phyloP scores from a whole-genome alignment of 192 early-diverging fungal species.

The Radiomyces spectabilis region DNA sequence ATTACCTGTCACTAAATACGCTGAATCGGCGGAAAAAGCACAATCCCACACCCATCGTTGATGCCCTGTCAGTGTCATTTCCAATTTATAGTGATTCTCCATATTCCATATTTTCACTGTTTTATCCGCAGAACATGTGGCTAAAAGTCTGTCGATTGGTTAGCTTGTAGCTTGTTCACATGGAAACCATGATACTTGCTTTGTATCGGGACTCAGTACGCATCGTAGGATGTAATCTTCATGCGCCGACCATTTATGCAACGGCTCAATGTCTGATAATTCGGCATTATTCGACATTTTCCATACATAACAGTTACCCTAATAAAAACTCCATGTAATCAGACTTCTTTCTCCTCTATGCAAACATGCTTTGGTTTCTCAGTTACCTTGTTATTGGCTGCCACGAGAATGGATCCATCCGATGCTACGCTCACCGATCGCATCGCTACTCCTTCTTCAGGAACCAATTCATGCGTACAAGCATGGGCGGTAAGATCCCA shows the following conservation, averaged over 20 bases:
- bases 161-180: background rate
- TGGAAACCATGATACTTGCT: slow-evolving; percentile 40
- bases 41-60: slow-evolving; percentile 92
- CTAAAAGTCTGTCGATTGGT: slow-evolving; percentile 43
- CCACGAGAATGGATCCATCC: slow-evolving; percentile 74
- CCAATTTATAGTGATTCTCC: slow-evolving; percentile 55
- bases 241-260: slow-evolving; percentile 69
- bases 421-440: slow-evolving; percentile 76
- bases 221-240: slow-evolving; percentile 79
- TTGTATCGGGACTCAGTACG: slow-evolving; percentile 75
- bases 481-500: slow-evolving; percentile 61
- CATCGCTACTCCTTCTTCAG: slow-evolving; percentile 73
- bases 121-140: slow-evolving; percentile 81
- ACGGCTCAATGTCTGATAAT: slow-evolving; percentile 54
- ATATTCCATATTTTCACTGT: slow-evolving; percentile 81
- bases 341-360: no score
- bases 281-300: slow-evolving; percentile 58
- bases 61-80: slow-evolving; percentile 75
- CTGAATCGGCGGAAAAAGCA: slow-evolving; percentile 86
- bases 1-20: slow-evolving; percentile 74
- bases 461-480: slow-evolving; percentile 58
- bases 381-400: slow-evolving; percentile 78
- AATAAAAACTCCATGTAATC: background rate
- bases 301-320: slow-evolving; percentile 57
- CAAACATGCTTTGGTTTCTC: no score